Base-by-base conservation (phyloP, 2,329 filamentous ascomycete genomes). In the Colletotrichum sp. region DNA sequence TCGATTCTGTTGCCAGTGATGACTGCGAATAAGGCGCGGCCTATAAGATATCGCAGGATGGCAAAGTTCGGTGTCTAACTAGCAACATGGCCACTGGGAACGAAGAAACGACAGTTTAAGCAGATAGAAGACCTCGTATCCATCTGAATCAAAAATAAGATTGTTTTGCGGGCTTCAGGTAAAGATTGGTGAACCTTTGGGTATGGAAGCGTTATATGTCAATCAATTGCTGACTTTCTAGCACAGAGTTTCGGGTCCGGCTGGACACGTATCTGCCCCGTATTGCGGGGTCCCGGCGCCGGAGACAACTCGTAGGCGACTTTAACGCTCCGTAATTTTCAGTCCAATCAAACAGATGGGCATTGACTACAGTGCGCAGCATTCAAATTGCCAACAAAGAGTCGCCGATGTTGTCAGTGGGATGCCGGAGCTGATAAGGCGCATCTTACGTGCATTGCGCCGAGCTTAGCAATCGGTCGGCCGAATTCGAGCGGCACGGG, bases 391-490 rank as follows among this genome's bases (percentile, higher is more conserved):
- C n/a, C n/a, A 2, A 52, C 43, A 52, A 21, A 21, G 0, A 21
- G 43, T 52, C 12, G 43, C n/a, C 10, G 1, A 6, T 12, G n/a
- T 2, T 1, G 43, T 1, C 1, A 52, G 43, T 21, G 43, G 43
- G n/a, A 52, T 21, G 43, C n/a, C 43, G 43, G 43, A 3, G n/a
- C 3, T 52, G n/a, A 52, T 13, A 48, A 48, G n/a, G 16, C 43
- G 12, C n/a, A 21, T 52, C n/a, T 21, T 52, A 21, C 6, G 43
- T 52, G 43, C n/a, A 18, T 74, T 65, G 34, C 14, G n/a, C 34
- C 36, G 28, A 30, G 72, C 68, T 74, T 66, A 61, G 28, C 43
- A 74, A 71, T 71, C 60, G 60, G n/a, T 28, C 34, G 21, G 16
- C 14, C n/a, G 26, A 66, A 30, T 52, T 64, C 18, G 28, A 34